Evolutionary conservation across 208 protist species (phyloP), one percentile per base, ranked within the genome.

Genomic region (Trypanosoma caninum): DNA sequence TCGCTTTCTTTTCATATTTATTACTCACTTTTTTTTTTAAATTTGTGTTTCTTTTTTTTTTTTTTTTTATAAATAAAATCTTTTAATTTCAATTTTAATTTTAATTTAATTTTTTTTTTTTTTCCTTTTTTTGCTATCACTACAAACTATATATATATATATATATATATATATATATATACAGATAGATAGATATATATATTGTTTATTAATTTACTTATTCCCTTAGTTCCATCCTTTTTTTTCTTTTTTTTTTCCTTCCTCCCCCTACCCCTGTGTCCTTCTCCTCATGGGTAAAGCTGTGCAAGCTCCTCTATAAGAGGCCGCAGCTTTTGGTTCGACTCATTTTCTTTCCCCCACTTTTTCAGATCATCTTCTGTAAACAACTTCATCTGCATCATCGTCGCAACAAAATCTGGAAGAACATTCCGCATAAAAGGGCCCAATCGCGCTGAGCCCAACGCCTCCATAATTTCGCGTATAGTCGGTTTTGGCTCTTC

Each of bases 361-460:
- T 57, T 18, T 4, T 58, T 27, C 4, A 84, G 33, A 4, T 53
- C 66, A 2, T 65, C 64, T 33, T 73, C 63, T 14, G 66, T 67
- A 38, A 81, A 57, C 9, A 76, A 53, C 4, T 54, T 33, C 33
- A 28, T 35, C 11, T 72, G 64, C 16, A 78, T 53, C 44, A 95
- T 81, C 59, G 81, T 79, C 6, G 76, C 65, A 20, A 93, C 55
- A 65, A 91, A 93, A 63, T 95, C 89, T 0, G 80, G 73, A 10
- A 72, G 51, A 42, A 95, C 80, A 53, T 85, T 82, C 31, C 69
- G 61, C 74, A 91, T 84, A 66, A 93, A 87, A 16, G 73, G 42
- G 8, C 77, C 72, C 53, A 87, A 72, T 65, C 77, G 76, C 25
- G 76, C 60, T 4, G 48, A 59, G 0, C 69, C 76, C 28, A 93